Evolutionary conservation across 2,329 filamentous ascomycete species (phyloP), one percentile per base, ranked within the genome.

Genomic region (Whalleya microplaca): DNA sequence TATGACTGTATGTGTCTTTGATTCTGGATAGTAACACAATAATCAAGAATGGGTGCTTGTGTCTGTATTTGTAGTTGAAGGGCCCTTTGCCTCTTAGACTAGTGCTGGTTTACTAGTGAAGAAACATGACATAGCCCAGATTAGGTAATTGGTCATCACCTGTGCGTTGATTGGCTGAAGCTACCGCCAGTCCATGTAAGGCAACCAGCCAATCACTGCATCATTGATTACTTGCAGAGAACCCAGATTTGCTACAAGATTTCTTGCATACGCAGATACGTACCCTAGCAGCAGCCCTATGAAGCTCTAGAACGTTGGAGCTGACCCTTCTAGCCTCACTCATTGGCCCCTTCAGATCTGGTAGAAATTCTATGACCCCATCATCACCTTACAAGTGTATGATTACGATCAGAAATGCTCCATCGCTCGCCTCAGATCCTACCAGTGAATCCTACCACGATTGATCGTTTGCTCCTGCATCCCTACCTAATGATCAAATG

Each of bases 71-170:
- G 41, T 29, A 45, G 10, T 41, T 41, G 27, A 16, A 37, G 10
- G 5, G 9, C 32, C 14, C 14, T 3, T 29, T 12, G 27, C 32
- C 32, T 37, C 32, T 37, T 44, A 20, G 45, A 14, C 7, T 37
- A 16, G 42, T 45, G n/a, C 51, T 46, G 48, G 48, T 50, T 47
- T 43, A 20, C 18, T 20, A 29, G 42, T 19, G 14, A 45, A 50
- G 16, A 32, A 23, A 50, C 54, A 61, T 58, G 63, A 63, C 58
- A 63, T n/a, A n/a, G n/a, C n/a, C 61, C 47, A 20, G 40, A 37
- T 32, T 7, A 48, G 45, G 48, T 20, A 18, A 55, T 43, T 56
- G 58, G 62, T 64, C 45, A 64, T 64, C 62, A 63, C 49, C 44
- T 59, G 21, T 41, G 19, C 3, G 23, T 41, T 62, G 23, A 64